These are phyloP conservation scores for Candida taoyuanica DNA, from an alignment of 805 yeast genomes.

Conservation along the genomic window DNA sequence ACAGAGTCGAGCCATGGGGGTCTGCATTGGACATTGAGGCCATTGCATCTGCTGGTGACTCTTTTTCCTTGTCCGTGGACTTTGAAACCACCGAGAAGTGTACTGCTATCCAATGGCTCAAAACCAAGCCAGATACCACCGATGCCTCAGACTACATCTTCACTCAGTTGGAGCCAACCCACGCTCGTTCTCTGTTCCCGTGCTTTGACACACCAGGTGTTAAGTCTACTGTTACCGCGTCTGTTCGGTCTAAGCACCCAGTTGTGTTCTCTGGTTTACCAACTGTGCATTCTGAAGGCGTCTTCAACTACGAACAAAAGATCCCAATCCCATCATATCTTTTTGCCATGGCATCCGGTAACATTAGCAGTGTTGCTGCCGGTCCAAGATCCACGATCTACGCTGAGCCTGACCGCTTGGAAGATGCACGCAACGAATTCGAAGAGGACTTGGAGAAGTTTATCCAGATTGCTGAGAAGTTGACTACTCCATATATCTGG, in stretches of 20 bases:
- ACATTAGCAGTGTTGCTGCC: constrained; percentile 56
- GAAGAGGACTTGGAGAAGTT: constrained; percentile 77
- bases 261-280: constrained; percentile 69
- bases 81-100: constrained; percentile 70
- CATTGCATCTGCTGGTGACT: constrained; percentile 6
- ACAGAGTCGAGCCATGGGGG: constrained; percentile 54
- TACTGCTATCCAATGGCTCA: constrained; percentile 84
- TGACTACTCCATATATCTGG: constrained; percentile 83
- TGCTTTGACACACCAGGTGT: constrained; percentile 88
- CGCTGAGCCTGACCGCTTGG: constrained; percentile 66
- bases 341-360: constrained; percentile 83
- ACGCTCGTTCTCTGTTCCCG: constrained; percentile 83
- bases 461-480: constrained; percentile 68
- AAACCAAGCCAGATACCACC: constrained; percentile 60
- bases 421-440: constrained; percentile 74
- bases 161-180: constrained; percentile 90
- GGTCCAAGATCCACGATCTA: constrained; percentile 87
- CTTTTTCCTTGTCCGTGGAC: constrained; percentile 35
- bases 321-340: constrained; percentile 85
- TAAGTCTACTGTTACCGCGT: constrained; percentile 58
- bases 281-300: constrained; percentile 15
- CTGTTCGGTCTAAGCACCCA: constrained; percentile 60
- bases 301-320: constrained; percentile 59
- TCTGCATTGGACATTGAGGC: constrained; percentile 38
- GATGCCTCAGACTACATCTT: constrained; percentile 55